Evolutionary conservation across 768 basidiomycete genomes (phyloP).

Genomic region (Pulveroboletus frians): DNA sequence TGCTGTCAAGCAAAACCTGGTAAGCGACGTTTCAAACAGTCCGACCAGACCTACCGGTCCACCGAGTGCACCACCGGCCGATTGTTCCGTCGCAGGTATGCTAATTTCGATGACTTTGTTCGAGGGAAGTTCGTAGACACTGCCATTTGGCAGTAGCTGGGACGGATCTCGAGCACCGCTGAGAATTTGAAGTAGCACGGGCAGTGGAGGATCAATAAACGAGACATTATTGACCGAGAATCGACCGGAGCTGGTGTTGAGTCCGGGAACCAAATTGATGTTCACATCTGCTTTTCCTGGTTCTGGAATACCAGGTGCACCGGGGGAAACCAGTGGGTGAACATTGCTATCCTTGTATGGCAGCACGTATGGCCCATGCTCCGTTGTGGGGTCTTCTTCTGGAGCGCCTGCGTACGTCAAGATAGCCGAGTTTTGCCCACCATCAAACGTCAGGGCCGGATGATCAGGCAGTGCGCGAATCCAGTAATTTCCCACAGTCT

Average conservation of each 20-base stretch:
- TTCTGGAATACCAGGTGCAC: conserved; percentile 30
- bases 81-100: conserved; percentile 23
- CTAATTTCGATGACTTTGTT: conserved; percentile 44
- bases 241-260: neutral
- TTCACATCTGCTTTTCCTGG: conserved; percentile 38
- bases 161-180: conserved; percentile 32
- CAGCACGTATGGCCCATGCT: conserved; percentile 12
- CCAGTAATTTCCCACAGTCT: conserved; percentile 37
- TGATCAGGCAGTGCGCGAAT: conserved; percentile 29
- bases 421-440: conserved; percentile 36
- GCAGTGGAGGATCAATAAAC: conserved; percentile 32
- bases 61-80: conserved; percentile 6
- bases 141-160: conserved; percentile 39
- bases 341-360: conserved; percentile 35
- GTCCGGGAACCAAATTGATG: conserved; percentile 32
- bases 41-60: conserved; percentile 10
- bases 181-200: conserved; percentile 41
- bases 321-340: conserved; percentile 26
- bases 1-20: conserved; percentile 20
- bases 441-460: conserved; percentile 21
- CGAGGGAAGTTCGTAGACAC: conserved; percentile 36
- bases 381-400: conserved; percentile 29
- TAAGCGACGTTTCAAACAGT: neutral
- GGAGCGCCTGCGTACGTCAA: conserved; percentile 39
- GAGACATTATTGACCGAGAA: conserved; percentile 28